phyloP scores from a whole-genome alignment of 1,139 yeast species.

The Hemisphaericaspora xylanilytica region DNA sequence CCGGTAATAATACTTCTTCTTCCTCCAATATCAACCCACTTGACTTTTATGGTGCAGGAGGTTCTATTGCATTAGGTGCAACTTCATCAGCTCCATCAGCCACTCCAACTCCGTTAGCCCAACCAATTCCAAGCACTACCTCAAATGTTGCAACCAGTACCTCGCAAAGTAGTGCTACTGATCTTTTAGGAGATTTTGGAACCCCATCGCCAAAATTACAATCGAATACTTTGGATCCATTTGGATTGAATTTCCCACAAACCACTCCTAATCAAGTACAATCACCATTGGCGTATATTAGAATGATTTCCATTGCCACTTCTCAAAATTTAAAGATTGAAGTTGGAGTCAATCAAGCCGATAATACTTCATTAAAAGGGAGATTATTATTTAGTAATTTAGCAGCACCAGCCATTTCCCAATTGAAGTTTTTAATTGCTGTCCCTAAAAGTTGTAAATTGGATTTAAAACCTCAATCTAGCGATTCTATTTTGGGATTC shows the following conservation, averaged over 20 bases:
- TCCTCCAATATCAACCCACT: slow-evolving; percentile 32
- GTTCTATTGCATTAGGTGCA: slow-evolving; percentile 41
- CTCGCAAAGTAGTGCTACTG: slow-evolving; percentile 18
- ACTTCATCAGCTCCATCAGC: slow-evolving; percentile 12
- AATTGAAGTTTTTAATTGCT: slow-evolving; percentile 71
- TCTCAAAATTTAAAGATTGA: slow-evolving; percentile 54
- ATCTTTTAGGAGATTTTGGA: slow-evolving; percentile 46
- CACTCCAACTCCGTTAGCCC: slow-evolving; percentile 14
- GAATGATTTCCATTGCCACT: slow-evolving; percentile 36
- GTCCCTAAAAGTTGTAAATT: slow-evolving; percentile 74
- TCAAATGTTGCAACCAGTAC: slow-evolving; percentile 13
- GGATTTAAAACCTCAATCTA: slow-evolving; percentile 67
- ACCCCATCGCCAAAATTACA: slow-evolving; percentile 51
- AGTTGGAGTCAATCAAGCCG: slow-evolving; percentile 38
- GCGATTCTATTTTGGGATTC: slow-evolving; percentile 51
- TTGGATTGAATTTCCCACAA: slow-evolving; percentile 47
- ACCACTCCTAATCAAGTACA: slow-evolving; percentile 37
- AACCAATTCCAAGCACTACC: slow-evolving; percentile 10
- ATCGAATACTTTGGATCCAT: slow-evolving; percentile 51
- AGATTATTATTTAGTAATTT: slow-evolving; percentile 44
- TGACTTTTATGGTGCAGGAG: slow-evolving; percentile 48
- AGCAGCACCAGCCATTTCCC: slow-evolving; percentile 28
- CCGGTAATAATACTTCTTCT: slow-evolving; percentile 15
- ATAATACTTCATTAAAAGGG: slow-evolving; percentile 40
- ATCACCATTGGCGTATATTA: slow-evolving; percentile 12